phyloP scores from a whole-genome alignment of 2,329 filamentous ascomycete species.

The Xylaria sp. region DNA sequence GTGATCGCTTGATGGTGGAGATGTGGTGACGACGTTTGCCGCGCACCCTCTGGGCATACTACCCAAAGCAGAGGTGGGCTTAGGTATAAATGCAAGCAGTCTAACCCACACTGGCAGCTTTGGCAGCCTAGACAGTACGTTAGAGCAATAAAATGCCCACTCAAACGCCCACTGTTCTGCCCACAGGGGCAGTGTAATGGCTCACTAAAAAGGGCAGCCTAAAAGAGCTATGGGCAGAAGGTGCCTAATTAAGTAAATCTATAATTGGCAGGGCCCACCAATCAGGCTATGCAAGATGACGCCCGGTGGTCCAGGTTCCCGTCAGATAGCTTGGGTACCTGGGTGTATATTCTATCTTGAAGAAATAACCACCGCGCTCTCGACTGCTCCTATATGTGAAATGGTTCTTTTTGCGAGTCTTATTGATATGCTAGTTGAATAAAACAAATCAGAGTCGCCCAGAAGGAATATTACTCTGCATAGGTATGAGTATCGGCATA shows the following conservation, averaged over 20 bases:
- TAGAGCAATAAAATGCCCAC: not conserved
- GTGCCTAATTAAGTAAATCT: constrained; percentile 1
- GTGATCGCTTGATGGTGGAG: constrained; percentile 21
- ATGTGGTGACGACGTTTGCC: constrained; percentile 35
- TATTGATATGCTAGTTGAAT: too few species aligned
- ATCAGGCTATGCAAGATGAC: constrained; percentile 30
- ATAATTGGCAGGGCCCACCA: constrained; percentile 17
- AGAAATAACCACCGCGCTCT: constrained; percentile 1
- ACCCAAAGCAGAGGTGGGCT: not conserved
- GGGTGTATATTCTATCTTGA: not conserved
- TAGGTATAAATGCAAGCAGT: not conserved
- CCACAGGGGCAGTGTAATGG: constrained; percentile 3
- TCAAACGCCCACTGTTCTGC: constrained; percentile 2
- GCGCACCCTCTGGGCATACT: constrained; percentile 15
- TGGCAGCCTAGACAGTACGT: not conserved
- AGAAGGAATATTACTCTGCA: not conserved
- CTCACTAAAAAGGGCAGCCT: constrained; percentile 2
- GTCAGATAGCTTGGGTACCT: not conserved
- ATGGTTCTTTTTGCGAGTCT: not conserved
- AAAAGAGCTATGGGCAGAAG: not conserved
- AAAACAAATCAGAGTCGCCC: not conserved
- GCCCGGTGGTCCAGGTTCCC: constrained; percentile 3
- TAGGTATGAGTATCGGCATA: not conserved
- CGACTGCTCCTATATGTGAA: not conserved
- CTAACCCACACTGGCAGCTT: constrained; percentile 9